phyloP scores from a whole-genome alignment of 2,329 filamentous ascomycete genomes.

The Beauveria asiatica region DNA sequence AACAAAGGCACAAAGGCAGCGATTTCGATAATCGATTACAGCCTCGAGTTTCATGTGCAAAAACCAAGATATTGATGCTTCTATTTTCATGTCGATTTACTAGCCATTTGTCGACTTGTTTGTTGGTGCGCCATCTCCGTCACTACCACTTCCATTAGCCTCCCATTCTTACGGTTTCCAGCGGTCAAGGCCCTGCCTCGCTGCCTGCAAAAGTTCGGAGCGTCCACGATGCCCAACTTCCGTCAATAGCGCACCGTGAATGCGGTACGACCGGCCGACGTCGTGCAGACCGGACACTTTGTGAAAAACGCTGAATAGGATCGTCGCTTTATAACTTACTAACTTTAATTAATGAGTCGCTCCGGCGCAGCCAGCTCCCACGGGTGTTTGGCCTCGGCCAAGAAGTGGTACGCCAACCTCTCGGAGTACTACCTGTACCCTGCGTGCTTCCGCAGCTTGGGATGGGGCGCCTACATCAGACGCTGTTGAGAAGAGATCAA shows the following conservation, averaged over 20 bases:
- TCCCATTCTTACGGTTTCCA: background rate
- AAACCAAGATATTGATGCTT: background rate
- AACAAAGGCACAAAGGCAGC: constrained; percentile 45
- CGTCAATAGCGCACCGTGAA: background rate
- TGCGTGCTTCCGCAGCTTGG: constrained; percentile 19
- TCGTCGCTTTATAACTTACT: too few relatives aligned
- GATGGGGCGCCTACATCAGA: constrained; percentile 19
- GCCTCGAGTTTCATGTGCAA: background rate
- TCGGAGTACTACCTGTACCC: constrained; percentile 27
- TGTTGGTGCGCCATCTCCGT: too few relatives aligned
- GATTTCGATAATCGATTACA: constrained; percentile 19
- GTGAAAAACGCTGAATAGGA: constrained; percentile 20
- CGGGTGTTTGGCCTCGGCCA: constrained; percentile 25
- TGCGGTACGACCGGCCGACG: background rate
- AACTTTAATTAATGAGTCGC: constrained; percentile 16
- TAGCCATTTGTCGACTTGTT: too few relatives aligned
- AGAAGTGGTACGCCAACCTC: constrained; percentile 23
- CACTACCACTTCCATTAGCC: too few relatives aligned
- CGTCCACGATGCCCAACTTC: background rate
- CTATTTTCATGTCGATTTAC: background rate
- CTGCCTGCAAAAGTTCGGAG: background rate
- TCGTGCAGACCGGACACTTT: background rate
- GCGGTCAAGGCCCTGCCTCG: background rate
- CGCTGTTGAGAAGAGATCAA: too few relatives aligned
- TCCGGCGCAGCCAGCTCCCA: constrained; percentile 17